phyloP scores from a whole-genome alignment of 495 filamentous ascomycete genomes.

The Articulospora tetracladia region DNA sequence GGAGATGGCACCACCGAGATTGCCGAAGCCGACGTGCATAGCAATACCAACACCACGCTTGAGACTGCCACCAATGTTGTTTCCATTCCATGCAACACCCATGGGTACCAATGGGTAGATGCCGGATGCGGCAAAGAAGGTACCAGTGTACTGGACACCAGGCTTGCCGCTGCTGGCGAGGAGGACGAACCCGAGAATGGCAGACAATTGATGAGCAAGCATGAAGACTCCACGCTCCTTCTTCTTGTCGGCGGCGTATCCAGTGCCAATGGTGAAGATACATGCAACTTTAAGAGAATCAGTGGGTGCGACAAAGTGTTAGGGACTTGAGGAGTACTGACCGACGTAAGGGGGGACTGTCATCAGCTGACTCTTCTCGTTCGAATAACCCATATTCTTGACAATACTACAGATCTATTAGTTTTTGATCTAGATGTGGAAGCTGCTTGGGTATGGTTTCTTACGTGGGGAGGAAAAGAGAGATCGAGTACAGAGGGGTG shows the following conservation, averaged over 20 bases:
- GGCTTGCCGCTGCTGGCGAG: slow-evolving; percentile 51
- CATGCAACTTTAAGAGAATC: slow-evolving; percentile 41
- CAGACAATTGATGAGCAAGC: slow-evolving; percentile 41
- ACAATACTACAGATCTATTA: slow-evolving; percentile 40
- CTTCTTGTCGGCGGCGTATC: slow-evolving; percentile 49
- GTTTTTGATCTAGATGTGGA: not conserved
- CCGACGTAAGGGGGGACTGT: slow-evolving; percentile 61
- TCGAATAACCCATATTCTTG: slow-evolving; percentile 55
- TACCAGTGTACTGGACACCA: slow-evolving; percentile 66
- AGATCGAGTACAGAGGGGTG: slow-evolving; percentile 61
- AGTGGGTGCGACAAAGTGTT: not conserved
- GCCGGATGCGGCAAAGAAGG: slow-evolving; percentile 62
- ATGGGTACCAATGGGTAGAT: slow-evolving; percentile 75
- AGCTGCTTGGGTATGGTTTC: not conserved
- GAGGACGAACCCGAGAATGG: slow-evolving; percentile 62
- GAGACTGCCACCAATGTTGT: slow-evolving; percentile 75
- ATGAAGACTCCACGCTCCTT: slow-evolving; percentile 50
- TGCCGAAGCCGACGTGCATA: slow-evolving; percentile 77
- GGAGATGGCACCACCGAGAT: slow-evolving; percentile 64
- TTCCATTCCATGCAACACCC: slow-evolving; percentile 75
- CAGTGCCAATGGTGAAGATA: slow-evolving; percentile 47
- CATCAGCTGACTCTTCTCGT: slow-evolving; percentile 61
- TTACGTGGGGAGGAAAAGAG: slow-evolving; percentile 59
- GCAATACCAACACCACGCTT: slow-evolving; percentile 76
- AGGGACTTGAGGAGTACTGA: not conserved